A percentile compares a stretch with the other conserved stretches of the same genome.
Conservation (phyloP, 345 rosid species). For the Acer yangbiense region DNA sequence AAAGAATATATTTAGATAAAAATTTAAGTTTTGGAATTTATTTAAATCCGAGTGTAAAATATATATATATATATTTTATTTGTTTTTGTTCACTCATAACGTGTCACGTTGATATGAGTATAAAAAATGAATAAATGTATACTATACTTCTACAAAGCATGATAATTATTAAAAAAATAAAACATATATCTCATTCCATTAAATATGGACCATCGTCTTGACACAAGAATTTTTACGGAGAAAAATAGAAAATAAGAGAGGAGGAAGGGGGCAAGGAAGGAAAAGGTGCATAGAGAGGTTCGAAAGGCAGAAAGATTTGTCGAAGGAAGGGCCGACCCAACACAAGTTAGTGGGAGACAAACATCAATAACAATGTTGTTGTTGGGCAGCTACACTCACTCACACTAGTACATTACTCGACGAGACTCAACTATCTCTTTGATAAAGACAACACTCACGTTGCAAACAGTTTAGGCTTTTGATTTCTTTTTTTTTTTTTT, state of each 20-base stretch:
- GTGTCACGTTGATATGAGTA: no score
- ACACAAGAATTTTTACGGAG: no score
- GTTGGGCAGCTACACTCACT: background rate
- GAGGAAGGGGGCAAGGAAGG: background rate
- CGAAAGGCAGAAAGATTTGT: conserved; percentile 36
- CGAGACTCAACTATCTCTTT: background rate
- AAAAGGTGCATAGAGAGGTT: conserved; percentile 15
- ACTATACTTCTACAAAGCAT: no score
- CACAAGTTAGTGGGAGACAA: conserved; percentile 44
- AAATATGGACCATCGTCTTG: no score
- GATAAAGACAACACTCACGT: conserved; percentile 35
- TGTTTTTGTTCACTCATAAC: no score
- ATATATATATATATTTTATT: no score
- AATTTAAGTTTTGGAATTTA: background rate
- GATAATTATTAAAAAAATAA: no score
- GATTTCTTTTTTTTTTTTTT: background rate
- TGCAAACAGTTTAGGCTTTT: conserved; percentile 22
- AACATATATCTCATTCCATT: no score
- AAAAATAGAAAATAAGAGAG: background rate
- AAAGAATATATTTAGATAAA: no score
- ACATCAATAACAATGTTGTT: conserved; percentile 17
- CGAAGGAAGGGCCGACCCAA: conserved; percentile 40
- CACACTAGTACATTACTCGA: background rate
- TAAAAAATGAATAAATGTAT: no score
- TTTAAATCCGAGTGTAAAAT: no score